Percentiles rank a stretch among this genome's conserved stretches.
phyloP scores from a whole-genome alignment of 1,284 basidiomycete genomes.

The Puccinia triticina region DNA sequence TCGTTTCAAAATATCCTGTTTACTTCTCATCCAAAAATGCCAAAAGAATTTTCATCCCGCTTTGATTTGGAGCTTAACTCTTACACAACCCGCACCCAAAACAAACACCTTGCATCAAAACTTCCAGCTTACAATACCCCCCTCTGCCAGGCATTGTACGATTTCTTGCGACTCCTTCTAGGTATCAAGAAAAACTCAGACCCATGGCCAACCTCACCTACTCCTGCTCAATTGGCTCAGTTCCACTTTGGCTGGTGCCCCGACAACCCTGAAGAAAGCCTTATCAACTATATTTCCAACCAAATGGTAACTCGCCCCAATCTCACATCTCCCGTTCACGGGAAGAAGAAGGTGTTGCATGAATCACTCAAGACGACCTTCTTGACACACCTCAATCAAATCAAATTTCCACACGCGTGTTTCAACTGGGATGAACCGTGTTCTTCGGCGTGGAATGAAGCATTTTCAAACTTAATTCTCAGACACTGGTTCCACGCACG shows the following conservation, averaged over 20 bases:
- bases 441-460: neutral
- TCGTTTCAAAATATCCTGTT: too few relatives aligned
- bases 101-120: neutral
- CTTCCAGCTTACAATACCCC: slow-evolving; percentile 7
- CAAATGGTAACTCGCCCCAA: neutral
- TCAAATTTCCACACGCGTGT: neutral
- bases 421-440: neutral
- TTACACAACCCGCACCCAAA: neutral
- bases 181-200: neutral
- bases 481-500: neutral
- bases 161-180: slow-evolving; percentile 1
- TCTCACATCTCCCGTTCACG: neutral
- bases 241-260: neutral
- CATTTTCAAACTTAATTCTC: neutral
- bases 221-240: neutral
- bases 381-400: neutral
- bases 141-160: neutral
- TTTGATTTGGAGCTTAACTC: neutral
- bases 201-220: neutral
- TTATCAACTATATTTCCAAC: neutral
- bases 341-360: neutral
- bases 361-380: neutral
- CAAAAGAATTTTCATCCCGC: neutral
- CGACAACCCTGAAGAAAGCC: neutral
- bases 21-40: too few relatives aligned